Evolutionary conservation across 176 grass and related monocot species (phyloP).

Genomic region (Cenchrus fungigraminus): DNA sequence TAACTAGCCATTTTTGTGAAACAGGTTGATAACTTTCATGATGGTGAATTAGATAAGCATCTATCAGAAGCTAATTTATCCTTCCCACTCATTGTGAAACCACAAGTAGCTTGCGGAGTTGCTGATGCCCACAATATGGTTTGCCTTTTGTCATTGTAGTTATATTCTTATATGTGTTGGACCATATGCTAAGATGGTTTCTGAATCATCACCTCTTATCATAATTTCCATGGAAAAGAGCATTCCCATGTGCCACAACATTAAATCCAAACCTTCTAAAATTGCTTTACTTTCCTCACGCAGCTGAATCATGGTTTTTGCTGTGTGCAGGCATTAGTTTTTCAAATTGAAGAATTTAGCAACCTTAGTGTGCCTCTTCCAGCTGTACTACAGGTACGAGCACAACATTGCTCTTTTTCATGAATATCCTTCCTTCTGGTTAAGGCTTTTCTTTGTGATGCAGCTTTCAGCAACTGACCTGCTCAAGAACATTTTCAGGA

Average conservation of each 20-base stretch:
- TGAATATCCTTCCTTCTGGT: not conserved
- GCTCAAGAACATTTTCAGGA: slow-evolving; percentile 59
- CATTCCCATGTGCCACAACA: not conserved
- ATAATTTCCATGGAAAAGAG: not conserved
- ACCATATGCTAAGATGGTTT: not conserved
- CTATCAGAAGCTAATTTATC: slow-evolving; percentile 68
- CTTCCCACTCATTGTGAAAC: slow-evolving; percentile 94
- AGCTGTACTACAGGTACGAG: slow-evolving; percentile 84
- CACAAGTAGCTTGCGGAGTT: slow-evolving; percentile 96
- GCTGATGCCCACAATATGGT: slow-evolving; percentile 98
- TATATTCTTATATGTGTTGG: slow-evolving; percentile 15
- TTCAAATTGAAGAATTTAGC: slow-evolving; percentile 83
- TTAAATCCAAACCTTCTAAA: not conserved
- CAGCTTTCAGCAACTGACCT: not conserved
- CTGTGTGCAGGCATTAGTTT: slow-evolving; percentile 80
- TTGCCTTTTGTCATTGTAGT: slow-evolving; percentile 40
- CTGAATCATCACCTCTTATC: slow-evolving; percentile 7
- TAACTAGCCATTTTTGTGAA: slow-evolving; percentile 35
- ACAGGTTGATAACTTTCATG: slow-evolving; percentile 69
- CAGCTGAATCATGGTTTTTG: slow-evolving; percentile 29
- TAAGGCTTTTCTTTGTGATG: not conserved
- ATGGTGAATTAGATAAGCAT: slow-evolving; percentile 57
- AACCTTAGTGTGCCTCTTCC: slow-evolving; percentile 81
- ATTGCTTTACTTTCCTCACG: slow-evolving; percentile 13
- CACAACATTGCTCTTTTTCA: slow-evolving; percentile 21